phyloP scores from a whole-genome alignment of 306 rosid genomes.

The Cucurbita ficifolia region DNA sequence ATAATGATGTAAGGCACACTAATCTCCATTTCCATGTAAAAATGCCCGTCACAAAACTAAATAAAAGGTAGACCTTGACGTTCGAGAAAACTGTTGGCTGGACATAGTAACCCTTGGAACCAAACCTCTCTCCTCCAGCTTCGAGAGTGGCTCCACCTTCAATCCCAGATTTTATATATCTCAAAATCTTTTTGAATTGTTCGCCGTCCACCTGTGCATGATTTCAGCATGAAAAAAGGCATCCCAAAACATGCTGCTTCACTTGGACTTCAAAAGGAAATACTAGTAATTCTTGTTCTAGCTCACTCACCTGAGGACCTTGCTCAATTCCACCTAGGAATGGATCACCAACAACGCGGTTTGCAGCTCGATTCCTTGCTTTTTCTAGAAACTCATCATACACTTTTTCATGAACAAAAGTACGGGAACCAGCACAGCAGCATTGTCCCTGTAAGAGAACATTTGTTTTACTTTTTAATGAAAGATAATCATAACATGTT shows the following conservation, averaged over 20 bases:
- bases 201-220: constrained; percentile 42
- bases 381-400: constrained; percentile 73
- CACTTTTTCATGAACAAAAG: constrained; percentile 69
- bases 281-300: not conserved
- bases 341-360: constrained; percentile 82
- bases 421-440: constrained; percentile 90
- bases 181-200: constrained; percentile 68
- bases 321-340: constrained; percentile 70
- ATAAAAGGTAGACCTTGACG: constrained; percentile 32
- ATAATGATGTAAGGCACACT: not conserved
- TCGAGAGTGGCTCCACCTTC: constrained; percentile 72
- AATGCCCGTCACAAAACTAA: not conserved
- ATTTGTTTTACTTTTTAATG: not conserved
- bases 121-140: constrained; percentile 71
- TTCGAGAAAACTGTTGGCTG: constrained; percentile 86
- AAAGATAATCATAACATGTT: not conserved
- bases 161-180: constrained; percentile 50
- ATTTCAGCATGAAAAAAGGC: not conserved
- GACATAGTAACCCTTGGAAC: constrained; percentile 61
- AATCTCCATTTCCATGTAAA: not conserved
- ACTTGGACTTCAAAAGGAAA: not conserved
- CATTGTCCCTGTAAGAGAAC: constrained; percentile 68
- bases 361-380: constrained; percentile 65
- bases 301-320: constrained; percentile 77
- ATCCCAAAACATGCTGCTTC: not conserved